phyloP scores from a whole-genome alignment of 2,329 filamentous ascomycete genomes.

The Thielaviopsis populi region DNA sequence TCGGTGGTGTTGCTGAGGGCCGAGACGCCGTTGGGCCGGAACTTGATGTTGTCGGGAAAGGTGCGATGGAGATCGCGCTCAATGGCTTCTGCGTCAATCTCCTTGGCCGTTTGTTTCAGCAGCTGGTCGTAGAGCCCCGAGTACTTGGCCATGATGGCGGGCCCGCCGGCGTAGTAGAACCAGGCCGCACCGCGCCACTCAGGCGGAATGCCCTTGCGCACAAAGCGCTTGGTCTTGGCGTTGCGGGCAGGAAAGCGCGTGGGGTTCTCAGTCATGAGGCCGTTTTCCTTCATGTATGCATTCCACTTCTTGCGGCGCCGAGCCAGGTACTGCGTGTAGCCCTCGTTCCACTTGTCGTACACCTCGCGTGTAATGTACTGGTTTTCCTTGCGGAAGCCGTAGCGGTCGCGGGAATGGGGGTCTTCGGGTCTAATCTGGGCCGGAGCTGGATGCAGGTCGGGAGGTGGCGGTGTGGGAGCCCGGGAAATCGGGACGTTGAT shows the following conservation, averaged over 20 bases:
- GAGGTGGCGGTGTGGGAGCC: constrained; percentile 18
- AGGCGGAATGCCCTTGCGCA: constrained; percentile 84
- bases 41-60: constrained; percentile 84
- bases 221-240: constrained; percentile 74
- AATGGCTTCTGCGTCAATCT: constrained; percentile 72
- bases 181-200: constrained; percentile 91
- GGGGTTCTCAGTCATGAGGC: constrained; percentile 55
- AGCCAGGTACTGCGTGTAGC: constrained; percentile 60
- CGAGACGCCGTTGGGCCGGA: constrained; percentile 48
- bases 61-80: constrained; percentile 88
- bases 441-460: constrained; percentile 20
- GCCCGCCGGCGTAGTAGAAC: constrained; percentile 91
- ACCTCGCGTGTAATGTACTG: constrained; percentile 61
- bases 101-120: constrained; percentile 47
- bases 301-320: constrained; percentile 72
- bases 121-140: constrained; percentile 62
- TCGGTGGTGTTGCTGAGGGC: constrained; percentile 24
- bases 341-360: constrained; percentile 67
- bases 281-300: constrained; percentile 58
- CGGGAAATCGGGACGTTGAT: constrained; percentile 16
- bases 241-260: constrained; percentile 65
- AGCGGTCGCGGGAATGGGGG: constrained; percentile 52
- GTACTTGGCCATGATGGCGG: constrained; percentile 60
- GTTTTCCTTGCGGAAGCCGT: constrained; percentile 82
- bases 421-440: constrained; percentile 31